These are phyloP conservation scores for Sporisorium scitamineum DNA, from an alignment of 1,284 basidiomycete species.

Conservation along the genomic window DNA sequence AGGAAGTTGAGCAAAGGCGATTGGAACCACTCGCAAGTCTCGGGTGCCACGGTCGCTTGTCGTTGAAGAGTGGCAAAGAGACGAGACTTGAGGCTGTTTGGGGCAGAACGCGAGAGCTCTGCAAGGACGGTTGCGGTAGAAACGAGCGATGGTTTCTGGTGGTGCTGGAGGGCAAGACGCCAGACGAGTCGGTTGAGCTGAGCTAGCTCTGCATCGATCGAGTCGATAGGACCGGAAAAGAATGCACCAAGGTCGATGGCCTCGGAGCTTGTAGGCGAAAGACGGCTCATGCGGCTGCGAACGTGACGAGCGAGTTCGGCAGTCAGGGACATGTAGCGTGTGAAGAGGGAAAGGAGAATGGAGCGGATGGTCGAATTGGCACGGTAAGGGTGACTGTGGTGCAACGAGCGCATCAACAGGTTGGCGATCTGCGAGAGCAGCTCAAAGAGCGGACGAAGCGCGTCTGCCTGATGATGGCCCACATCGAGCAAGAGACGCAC, in stretches of 20 bases:
- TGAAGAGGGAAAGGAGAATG: neutral
- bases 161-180: constrained; percentile 1
- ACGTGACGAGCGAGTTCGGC: constrained; percentile 6
- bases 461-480: constrained; percentile 7
- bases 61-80: constrained; percentile 13
- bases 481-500: constrained; percentile 1
- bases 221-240: constrained; percentile 9
- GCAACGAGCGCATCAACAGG: constrained; percentile 3
- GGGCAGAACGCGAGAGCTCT: no score
- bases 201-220: constrained; percentile 3
- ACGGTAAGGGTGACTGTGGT: neutral
- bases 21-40: constrained; percentile 15
- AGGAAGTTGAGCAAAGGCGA: constrained; percentile 7
- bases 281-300: constrained; percentile 9
- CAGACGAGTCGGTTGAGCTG: constrained; percentile 1
- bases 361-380: neutral
- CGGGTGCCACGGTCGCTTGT: constrained; percentile 1
- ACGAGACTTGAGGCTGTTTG: constrained; percentile 22
- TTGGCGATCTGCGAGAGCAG: constrained; percentile 5
- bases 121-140: no score
- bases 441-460: constrained; percentile 7
- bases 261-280: neutral
- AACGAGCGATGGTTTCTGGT: no score
- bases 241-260: constrained; percentile 5
- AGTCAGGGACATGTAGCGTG: constrained; percentile 1